These are phyloP conservation scores for Acer saccharum DNA, from an alignment of 345 rosid species.

Conservation along the genomic window DNA sequence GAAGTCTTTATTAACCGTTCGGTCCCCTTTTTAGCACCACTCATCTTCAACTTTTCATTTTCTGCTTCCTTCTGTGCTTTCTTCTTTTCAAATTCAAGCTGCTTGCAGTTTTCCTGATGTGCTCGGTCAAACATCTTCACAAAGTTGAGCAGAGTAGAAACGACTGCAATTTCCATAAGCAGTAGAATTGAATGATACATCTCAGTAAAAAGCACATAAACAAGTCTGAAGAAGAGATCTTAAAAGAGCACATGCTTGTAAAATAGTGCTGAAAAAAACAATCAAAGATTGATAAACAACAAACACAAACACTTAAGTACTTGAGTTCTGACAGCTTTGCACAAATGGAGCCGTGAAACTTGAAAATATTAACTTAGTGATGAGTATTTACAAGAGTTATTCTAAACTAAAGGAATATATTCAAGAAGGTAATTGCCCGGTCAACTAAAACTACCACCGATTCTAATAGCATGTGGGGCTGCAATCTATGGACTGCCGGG, in stretches of 20 bases:
- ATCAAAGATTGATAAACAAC: neutral
- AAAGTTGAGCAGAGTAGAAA: constrained; percentile 77
- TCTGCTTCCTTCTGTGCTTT: constrained; percentile 54
- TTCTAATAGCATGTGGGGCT: no score
- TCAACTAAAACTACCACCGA: no score
- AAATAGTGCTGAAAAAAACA: neutral
- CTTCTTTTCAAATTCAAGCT: constrained; percentile 64
- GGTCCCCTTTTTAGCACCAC: constrained; percentile 28
- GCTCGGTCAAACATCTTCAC: constrained; percentile 72
- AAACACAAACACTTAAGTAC: neutral
- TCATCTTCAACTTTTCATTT: constrained; percentile 42
- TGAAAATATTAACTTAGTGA: neutral
- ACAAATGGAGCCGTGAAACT: neutral
- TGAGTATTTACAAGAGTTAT: no score
- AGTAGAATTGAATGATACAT: constrained; percentile 6
- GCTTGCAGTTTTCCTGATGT: constrained; percentile 77
- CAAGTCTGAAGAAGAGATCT: neutral
- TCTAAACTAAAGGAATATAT: no score
- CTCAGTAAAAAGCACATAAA: neutral
- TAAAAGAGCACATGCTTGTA: neutral
- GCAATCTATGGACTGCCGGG: no score
- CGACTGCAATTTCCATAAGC: constrained; percentile 47
- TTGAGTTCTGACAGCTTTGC: neutral
- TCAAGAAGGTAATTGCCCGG: no score
- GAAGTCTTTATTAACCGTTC: constrained; percentile 7